A percentile compares a stretch with the other conserved stretches of the same genome.
These are phyloP conservation scores for Populus euphratica DNA, from an alignment of 345 rosid genomes.

Conservation along the genomic window DNA sequence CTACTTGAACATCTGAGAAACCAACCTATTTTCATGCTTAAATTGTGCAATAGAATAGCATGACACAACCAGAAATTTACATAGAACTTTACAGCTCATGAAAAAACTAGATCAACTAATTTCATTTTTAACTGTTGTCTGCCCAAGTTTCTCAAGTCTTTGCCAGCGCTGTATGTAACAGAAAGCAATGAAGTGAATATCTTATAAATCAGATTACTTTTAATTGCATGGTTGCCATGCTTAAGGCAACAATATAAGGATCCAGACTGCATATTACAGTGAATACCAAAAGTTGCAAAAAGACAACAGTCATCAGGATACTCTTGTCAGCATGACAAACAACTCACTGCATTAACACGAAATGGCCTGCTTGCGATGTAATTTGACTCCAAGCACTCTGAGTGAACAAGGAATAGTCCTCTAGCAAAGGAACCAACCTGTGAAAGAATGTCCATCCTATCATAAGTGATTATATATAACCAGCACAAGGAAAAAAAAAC, in stretches of 20 bases:
- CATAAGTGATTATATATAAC: background rate
- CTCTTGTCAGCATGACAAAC: background rate
- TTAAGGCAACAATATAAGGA: background rate
- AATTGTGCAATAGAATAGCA: background rate
- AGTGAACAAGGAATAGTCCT: slow-evolving; percentile 87
- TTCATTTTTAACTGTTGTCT: background rate
- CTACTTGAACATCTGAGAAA: background rate
- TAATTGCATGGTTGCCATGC: background rate
- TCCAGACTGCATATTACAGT: background rate
- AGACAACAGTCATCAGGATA: background rate
- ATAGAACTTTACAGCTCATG: too few relatives aligned
- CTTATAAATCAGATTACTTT: background rate
- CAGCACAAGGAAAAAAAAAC: background rate
- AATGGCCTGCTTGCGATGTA: slow-evolving; percentile 92
- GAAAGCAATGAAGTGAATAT: background rate
- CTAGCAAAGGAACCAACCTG: slow-evolving; percentile 93
- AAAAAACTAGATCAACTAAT: background rate
- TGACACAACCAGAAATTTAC: too few relatives aligned
- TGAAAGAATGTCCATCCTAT: background rate
- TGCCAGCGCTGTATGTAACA: background rate
- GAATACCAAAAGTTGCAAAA: background rate
- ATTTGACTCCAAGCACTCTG: slow-evolving; percentile 81
- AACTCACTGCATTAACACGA: slow-evolving; percentile 82
- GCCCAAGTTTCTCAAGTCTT: background rate
- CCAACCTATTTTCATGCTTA: background rate